These are phyloP conservation scores for Ceratobasidium sp. DNA, from an alignment of 1,284 basidiomycete species.

Conservation along the genomic window DNA sequence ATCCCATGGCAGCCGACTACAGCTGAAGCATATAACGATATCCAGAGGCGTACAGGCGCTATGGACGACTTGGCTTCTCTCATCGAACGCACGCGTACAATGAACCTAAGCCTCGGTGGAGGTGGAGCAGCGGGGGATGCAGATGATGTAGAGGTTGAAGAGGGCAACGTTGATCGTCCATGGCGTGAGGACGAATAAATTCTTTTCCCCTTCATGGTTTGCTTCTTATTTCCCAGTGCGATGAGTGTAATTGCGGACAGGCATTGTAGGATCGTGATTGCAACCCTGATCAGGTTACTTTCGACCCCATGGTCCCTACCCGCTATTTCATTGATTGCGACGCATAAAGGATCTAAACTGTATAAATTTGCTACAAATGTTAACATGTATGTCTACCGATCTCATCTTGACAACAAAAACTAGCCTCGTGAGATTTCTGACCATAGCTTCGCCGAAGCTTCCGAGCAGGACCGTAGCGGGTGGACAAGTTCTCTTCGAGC, in stretches of 20 bases:
- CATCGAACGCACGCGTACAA: conserved; percentile 58
- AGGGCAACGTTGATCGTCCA: conserved; percentile 66
- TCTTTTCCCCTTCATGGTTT: background rate
- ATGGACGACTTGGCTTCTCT: conserved; percentile 47
- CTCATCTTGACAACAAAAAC: too few relatives aligned
- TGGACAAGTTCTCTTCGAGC: too few relatives aligned
- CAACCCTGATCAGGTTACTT: background rate
- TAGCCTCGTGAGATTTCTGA: too few relatives aligned
- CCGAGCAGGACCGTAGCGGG: too few relatives aligned
- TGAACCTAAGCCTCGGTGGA: conserved; percentile 60
- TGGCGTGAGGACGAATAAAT: conserved; percentile 61
- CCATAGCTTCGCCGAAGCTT: too few relatives aligned
- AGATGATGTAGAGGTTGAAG: conserved; percentile 58
- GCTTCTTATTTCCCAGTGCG: background rate
- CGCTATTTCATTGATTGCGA: background rate
- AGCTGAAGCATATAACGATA: conserved; percentile 46
- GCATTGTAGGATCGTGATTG: conserved; percentile 2
- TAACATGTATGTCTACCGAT: too few relatives aligned
- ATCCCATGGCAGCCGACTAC: conserved; percentile 65
- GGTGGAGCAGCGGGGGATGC: conserved; percentile 54
- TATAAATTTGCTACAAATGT: background rate
- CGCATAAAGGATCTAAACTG: background rate
- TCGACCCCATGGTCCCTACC: conserved; percentile 2
- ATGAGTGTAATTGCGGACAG: background rate
- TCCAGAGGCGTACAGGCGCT: conserved; percentile 42